phyloP scores from a whole-genome alignment of 352 stramenopile genomes.

The Phytophthora hybrid region DNA sequence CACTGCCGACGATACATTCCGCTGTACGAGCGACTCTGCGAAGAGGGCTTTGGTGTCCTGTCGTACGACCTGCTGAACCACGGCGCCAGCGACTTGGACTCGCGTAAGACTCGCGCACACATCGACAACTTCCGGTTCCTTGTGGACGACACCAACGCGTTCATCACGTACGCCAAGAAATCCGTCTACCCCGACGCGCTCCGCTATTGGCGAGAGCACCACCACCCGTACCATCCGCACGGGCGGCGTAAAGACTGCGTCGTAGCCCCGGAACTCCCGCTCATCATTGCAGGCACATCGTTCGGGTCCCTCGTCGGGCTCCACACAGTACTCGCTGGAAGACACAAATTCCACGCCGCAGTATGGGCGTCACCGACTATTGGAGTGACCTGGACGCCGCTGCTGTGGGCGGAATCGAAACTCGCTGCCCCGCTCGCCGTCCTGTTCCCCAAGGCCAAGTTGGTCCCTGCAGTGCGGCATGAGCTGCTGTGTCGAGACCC shows the following conservation, averaged over 20 bases:
- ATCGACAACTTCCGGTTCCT: conserved; percentile 42
- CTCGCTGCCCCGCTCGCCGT: conserved; percentile 34
- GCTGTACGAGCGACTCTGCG: conserved; percentile 54
- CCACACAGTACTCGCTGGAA: conserved; percentile 46
- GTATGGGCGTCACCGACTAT: conserved; percentile 47
- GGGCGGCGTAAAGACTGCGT: conserved; percentile 17
- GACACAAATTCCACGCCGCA: conserved; percentile 46
- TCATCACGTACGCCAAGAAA: conserved; percentile 46
- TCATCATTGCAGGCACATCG: conserved; percentile 47
- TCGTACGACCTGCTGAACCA: conserved; percentile 65
- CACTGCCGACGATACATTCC: conserved; percentile 57
- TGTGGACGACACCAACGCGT: conserved; percentile 50
- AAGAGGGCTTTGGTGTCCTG: conserved; percentile 56
- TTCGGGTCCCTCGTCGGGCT: conserved; percentile 48
- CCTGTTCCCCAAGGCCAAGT: conserved; percentile 41
- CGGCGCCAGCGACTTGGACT: conserved; percentile 51
- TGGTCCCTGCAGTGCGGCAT: conserved; percentile 45
- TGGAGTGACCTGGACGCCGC: conserved; percentile 43
- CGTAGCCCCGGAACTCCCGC: conserved; percentile 21
- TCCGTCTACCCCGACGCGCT: conserved; percentile 33
- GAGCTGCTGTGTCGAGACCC: conserved; percentile 50
- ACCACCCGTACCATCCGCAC: conserved; percentile 39
- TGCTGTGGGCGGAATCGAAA: conserved; percentile 39
- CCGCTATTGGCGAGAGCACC: conserved; percentile 39
- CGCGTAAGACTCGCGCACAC: conserved; percentile 39